phyloP scores from a whole-genome alignment of 1,284 basidiomycete species.

The Tremellales sp. region DNA sequence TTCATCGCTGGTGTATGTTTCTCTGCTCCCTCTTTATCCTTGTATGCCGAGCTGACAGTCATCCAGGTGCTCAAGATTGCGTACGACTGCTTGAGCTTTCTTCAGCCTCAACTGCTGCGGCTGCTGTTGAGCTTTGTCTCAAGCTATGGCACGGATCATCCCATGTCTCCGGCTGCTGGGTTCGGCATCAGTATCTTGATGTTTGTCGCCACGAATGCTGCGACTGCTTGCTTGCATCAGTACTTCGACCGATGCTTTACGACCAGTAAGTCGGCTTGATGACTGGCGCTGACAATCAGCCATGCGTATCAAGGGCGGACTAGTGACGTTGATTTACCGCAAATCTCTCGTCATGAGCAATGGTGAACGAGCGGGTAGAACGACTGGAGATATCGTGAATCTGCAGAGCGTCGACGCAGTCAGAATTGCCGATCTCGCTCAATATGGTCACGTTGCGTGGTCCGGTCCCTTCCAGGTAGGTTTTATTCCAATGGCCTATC shows the following conservation, averaged over 20 bases:
- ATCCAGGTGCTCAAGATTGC: slow-evolving; percentile 66
- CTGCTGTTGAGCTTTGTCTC: slow-evolving; percentile 78
- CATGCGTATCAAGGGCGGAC: slow-evolving; percentile 85
- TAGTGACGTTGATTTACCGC: slow-evolving; percentile 79
- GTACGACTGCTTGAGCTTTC: slow-evolving; percentile 77
- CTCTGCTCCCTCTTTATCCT: no score
- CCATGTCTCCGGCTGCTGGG: slow-evolving; percentile 54
- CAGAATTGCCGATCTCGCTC: slow-evolving; percentile 79
- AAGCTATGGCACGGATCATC: slow-evolving; percentile 53
- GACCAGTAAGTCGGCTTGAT: slow-evolving; percentile 48
- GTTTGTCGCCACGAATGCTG: slow-evolving; percentile 70
- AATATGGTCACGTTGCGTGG: slow-evolving; percentile 60
- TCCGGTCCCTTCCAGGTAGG: slow-evolving; percentile 51
- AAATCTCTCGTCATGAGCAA: slow-evolving; percentile 82
- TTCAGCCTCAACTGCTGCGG: slow-evolving; percentile 84
- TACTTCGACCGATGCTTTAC: slow-evolving; percentile 56
- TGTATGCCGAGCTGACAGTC: no score
- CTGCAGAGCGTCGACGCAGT: slow-evolving; percentile 80
- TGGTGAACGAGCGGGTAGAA: slow-evolving; percentile 66
- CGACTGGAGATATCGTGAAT: slow-evolving; percentile 90
- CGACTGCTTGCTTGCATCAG: slow-evolving; percentile 83
- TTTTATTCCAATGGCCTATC: neutral
- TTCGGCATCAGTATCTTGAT: slow-evolving; percentile 72
- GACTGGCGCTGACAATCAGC: slow-evolving; percentile 52
- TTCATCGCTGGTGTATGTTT: slow-evolving; percentile 60